phyloP scores from a whole-genome alignment of 192 early-diverging fungal species.

The Linnemannia schmuckeri region DNA sequence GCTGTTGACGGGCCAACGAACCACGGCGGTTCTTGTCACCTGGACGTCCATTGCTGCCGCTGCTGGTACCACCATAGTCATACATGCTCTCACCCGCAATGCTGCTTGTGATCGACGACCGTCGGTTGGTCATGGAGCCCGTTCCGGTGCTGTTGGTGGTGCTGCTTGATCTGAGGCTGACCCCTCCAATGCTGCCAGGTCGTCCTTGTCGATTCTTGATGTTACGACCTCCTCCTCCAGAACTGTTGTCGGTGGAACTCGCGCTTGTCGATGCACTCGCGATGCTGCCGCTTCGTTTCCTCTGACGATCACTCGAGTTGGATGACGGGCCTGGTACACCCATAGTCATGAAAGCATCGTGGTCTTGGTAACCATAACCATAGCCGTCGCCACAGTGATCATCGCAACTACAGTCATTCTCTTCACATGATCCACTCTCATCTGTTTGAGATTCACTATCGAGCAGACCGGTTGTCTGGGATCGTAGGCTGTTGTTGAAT shows the following conservation, averaged over 20 bases:
- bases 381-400: background rate
- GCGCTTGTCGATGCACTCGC: constrained; percentile 18
- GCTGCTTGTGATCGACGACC: constrained; percentile 17
- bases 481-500: background rate
- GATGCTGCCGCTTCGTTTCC: constrained; percentile 37
- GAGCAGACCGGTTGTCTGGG: background rate
- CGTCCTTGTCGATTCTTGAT: constrained; percentile 19
- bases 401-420: constrained; percentile 32
- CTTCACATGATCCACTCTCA: constrained; percentile 31
- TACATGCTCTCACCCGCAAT: constrained; percentile 30
- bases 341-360: background rate
- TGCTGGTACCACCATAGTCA: constrained; percentile 11
- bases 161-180: background rate
- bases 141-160: background rate
- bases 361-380: constrained; percentile 1
- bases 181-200: constrained; percentile 10
- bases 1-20: constrained; percentile 4
- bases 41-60: background rate
- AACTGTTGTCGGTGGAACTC: background rate
- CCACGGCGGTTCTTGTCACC: constrained; percentile 15
- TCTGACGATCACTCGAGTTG: constrained; percentile 7
- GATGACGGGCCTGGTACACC: constrained; percentile 3
- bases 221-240: constrained; percentile 1
- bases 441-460: constrained; percentile 19
- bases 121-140: background rate